Percentiles rank a stretch among this genome's conserved stretches.
phyloP scores from a whole-genome alignment of 2,329 filamentous ascomycete genomes.

The Didymellaceae sp. region DNA sequence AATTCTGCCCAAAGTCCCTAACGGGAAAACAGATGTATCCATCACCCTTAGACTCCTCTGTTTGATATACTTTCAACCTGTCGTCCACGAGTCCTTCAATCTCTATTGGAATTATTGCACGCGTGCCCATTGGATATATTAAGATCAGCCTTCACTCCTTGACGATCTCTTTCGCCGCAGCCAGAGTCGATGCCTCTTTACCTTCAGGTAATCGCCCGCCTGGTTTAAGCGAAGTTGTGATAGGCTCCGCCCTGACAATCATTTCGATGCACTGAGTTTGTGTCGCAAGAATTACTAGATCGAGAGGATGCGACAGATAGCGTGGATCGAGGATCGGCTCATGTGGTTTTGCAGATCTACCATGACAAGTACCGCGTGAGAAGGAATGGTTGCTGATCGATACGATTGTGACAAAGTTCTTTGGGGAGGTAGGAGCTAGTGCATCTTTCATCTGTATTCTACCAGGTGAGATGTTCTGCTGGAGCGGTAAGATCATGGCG shows the following conservation, averaged over 20 bases:
- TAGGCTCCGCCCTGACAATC: constrained; percentile 33
- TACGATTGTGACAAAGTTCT: constrained; percentile 38
- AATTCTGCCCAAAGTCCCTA: constrained; percentile 8
- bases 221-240: constrained; percentile 36
- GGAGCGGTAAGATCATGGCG: constrained; percentile 17
- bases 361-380: constrained; percentile 51
- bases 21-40: constrained; percentile 10
- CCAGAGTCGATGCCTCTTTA: constrained; percentile 1
- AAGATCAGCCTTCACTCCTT: constrained; percentile 3
- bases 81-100: constrained; percentile 13
- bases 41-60: constrained; percentile 11
- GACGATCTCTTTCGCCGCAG: constrained; percentile 6
- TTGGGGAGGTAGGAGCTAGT: constrained; percentile 18
- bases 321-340: constrained; percentile 50
- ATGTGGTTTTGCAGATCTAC: constrained; percentile 43
- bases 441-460: constrained; percentile 17
- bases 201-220: constrained; percentile 10
- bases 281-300: constrained; percentile 49
- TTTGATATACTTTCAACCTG: constrained; percentile 9
- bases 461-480: constrained; percentile 17
- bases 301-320: constrained; percentile 52
- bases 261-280: constrained; percentile 38
- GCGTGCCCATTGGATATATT: constrained; percentile 6
- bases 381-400: constrained; percentile 43
- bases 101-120: constrained; percentile 10